Evolutionary conservation across 352 stramenopile genomes (phyloP).

Genomic region (Phytophthora chlamydospora): DNA sequence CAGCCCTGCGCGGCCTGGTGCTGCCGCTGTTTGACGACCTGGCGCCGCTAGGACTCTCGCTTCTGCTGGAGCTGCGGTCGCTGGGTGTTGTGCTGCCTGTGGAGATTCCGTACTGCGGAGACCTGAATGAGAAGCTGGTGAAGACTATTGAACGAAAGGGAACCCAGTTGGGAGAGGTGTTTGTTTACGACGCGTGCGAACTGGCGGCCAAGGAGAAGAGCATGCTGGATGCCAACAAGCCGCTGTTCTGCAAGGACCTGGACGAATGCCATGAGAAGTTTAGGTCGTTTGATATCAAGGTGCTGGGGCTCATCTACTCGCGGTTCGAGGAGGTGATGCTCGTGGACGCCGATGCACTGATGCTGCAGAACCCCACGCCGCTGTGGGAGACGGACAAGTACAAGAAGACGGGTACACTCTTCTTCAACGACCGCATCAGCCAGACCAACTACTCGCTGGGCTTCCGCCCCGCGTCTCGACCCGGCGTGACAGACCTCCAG

Average conservation of each 20-base stretch:
- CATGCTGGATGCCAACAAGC: constrained; percentile 27
- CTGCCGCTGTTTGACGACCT: constrained; percentile 50
- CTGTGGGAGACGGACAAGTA: constrained; percentile 44
- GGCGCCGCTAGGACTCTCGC: constrained; percentile 37
- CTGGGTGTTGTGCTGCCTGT: constrained; percentile 41
- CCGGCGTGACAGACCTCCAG: constrained; percentile 38
- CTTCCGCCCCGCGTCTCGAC: constrained; percentile 18
- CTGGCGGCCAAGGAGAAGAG: constrained; percentile 36
- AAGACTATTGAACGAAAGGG: constrained; percentile 27
- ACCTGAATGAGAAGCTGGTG: constrained; percentile 35
- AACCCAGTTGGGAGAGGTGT: constrained; percentile 29
- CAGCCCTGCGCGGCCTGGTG: constrained; percentile 37
- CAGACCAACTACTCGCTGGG: constrained; percentile 43
- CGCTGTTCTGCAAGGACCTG: constrained; percentile 44
- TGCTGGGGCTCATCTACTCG: constrained; percentile 47
- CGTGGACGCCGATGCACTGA: constrained; percentile 48
- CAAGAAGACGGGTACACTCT: constrained; percentile 45
- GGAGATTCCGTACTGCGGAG: constrained; percentile 53
- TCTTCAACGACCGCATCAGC: constrained; percentile 61
- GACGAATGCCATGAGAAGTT: constrained; percentile 44
- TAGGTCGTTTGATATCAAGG: constrained; percentile 39
- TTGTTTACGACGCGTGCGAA: constrained; percentile 43
- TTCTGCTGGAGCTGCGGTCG: constrained; percentile 44
- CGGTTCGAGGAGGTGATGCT: constrained; percentile 62
- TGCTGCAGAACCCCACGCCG: constrained; percentile 47